These are phyloP conservation scores for Elaeagnus macrophylla DNA, from an alignment of 306 rosid genomes.

Conservation along the genomic window DNA sequence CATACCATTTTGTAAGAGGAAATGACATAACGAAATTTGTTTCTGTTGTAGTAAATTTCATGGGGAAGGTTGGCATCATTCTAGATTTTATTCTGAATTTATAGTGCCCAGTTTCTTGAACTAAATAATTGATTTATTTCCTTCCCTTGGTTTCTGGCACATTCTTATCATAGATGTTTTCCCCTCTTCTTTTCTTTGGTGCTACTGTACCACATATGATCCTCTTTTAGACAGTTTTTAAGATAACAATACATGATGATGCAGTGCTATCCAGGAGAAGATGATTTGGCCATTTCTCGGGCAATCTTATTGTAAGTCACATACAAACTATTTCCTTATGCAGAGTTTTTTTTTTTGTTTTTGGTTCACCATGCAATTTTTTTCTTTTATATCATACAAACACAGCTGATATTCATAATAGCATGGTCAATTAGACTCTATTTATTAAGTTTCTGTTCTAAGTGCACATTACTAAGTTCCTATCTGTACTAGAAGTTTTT, in stretches of 20 bases:
- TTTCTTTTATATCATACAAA: not conserved
- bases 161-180: not conserved
- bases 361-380: not conserved
- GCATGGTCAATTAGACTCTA: not conserved
- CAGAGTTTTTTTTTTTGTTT: not conserved
- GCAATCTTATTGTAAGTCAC: constrained; percentile 70
- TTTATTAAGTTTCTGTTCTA: not conserved
- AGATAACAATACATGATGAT: not conserved
- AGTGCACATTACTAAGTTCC: no score
- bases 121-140: constrained; percentile 6
- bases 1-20: constrained; percentile 74
- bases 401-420: not conserved
- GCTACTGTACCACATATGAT: constrained; percentile 15
- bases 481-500: no score
- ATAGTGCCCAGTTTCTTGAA: constrained; percentile 2
- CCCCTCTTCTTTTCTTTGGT: constrained; percentile 16
- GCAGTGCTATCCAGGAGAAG: constrained; percentile 96
- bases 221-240: no score
- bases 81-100: constrained; percentile 2
- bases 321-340: constrained; percentile 5
- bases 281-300: constrained; percentile 82
- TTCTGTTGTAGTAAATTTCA: constrained; percentile 55
- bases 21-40: constrained; percentile 74
- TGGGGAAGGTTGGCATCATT: constrained; percentile 64
- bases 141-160: not conserved